phyloP scores from a whole-genome alignment of 2,329 filamentous ascomycete genomes.

The Meredithiella fracta region DNA sequence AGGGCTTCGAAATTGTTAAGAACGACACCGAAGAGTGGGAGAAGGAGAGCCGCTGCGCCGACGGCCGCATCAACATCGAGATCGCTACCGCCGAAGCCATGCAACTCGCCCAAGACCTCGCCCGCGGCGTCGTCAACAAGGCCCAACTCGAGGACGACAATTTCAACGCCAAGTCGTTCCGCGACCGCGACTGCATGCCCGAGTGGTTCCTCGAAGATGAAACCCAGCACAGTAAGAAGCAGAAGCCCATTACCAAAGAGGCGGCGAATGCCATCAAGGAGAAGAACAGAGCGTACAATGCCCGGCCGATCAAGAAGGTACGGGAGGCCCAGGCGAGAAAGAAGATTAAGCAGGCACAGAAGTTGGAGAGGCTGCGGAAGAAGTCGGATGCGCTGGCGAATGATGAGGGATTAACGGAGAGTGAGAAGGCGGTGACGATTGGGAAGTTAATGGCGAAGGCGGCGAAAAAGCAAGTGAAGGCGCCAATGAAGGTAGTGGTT shows the following conservation, averaged over 20 bases:
- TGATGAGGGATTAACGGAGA: conserved; percentile 85
- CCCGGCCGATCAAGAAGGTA: conserved; percentile 96
- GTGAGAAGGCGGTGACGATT: conserved; percentile 83
- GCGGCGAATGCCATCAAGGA: conserved; percentile 86
- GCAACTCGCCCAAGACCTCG: conserved; percentile 86
- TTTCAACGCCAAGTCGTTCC: conserved; percentile 86
- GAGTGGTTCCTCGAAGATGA: conserved; percentile 99
- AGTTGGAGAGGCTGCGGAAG: conserved; percentile 87
- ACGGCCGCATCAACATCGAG: conserved; percentile 67
- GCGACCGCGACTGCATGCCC: conserved; percentile 77
- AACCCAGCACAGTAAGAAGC: conserved; percentile 59
- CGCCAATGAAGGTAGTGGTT: conserved; percentile 74
- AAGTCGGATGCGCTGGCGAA: conserved; percentile 82
- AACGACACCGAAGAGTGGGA: conserved; percentile 47
- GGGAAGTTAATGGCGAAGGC: conserved; percentile 66
- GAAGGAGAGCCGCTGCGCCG: conserved; percentile 42
- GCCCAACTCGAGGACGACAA: conserved; percentile 73
- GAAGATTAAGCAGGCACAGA: conserved; percentile 86
- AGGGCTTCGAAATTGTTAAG: conserved; percentile 45
- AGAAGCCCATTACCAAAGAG: conserved; percentile 82
- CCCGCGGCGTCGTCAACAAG: conserved; percentile 65
- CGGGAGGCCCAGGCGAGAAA: conserved; percentile 90
- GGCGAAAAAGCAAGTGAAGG: conserved; percentile 69
- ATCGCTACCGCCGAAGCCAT: conserved; percentile 99
- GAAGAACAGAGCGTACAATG: conserved; percentile 82